Conservation (phyloP, 495 filamentous ascomycete genomes). For the Xylaria bambusicola region DNA sequence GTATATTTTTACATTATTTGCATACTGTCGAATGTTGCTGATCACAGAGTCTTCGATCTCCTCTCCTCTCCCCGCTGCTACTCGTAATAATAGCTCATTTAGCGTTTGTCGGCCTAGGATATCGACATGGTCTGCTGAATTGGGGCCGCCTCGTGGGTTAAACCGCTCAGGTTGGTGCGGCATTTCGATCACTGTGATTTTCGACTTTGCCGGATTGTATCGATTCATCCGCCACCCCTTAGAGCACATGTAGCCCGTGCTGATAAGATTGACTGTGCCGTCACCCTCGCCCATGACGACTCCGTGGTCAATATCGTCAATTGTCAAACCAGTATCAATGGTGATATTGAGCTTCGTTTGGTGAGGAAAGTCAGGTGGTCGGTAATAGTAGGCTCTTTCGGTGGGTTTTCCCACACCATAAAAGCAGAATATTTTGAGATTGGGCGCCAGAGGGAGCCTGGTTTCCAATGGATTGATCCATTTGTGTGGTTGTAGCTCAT, state of each 20-base stretch:
- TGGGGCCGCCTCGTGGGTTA: slow-evolving; percentile 86
- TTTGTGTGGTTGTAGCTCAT: slow-evolving; percentile 77
- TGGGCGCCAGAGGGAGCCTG: slow-evolving; percentile 82
- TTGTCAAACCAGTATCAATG: slow-evolving; percentile 78
- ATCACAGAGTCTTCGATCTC: slow-evolving; percentile 74
- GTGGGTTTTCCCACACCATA: slow-evolving; percentile 93
- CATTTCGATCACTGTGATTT: slow-evolving; percentile 91
- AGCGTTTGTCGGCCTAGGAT: slow-evolving; percentile 86
- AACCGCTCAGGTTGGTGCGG: slow-evolving; percentile 93
- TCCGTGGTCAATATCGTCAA: slow-evolving; percentile 75
- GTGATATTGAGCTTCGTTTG: slow-evolving; percentile 74
- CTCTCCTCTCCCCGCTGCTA: slow-evolving; percentile 86
- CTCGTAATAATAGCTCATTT: slow-evolving; percentile 85
- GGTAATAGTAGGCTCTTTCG: slow-evolving; percentile 89
- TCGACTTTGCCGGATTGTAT: slow-evolving; percentile 82
- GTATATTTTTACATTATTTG: slow-evolving; percentile 73
- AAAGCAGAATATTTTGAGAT: slow-evolving; percentile 96
- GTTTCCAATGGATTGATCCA: slow-evolving; percentile 97
- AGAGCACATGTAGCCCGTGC: slow-evolving; percentile 93
- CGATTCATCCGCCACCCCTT: slow-evolving; percentile 91
- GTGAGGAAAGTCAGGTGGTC: slow-evolving; percentile 64
- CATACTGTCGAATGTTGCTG: slow-evolving; percentile 79
- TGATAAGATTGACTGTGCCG: slow-evolving; percentile 88
- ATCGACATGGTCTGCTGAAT: slow-evolving; percentile 96
- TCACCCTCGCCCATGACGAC: slow-evolving; percentile 94